phyloP scores from a whole-genome alignment of 257 asterid species.

The Primulina tabacum region DNA sequence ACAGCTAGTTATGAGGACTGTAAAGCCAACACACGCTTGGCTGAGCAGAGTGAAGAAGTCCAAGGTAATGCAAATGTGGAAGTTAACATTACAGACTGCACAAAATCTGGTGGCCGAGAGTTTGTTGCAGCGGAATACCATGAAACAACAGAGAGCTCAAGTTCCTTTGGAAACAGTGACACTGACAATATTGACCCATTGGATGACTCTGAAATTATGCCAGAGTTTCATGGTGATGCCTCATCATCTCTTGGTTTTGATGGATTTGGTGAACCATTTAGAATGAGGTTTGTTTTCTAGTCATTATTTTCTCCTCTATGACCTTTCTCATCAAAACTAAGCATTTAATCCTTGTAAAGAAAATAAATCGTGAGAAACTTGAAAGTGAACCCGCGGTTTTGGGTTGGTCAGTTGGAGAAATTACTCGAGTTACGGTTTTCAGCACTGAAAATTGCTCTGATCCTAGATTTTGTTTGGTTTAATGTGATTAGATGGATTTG shows the following conservation, averaged over 20 bases:
- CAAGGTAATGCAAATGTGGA: constrained; percentile 34
- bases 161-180: constrained; percentile 64
- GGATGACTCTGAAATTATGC: constrained; percentile 42
- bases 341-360: not conserved
- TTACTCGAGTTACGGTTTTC: not conserved
- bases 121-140: constrained; percentile 35
- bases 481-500: not conserved
- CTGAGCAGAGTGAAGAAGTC: constrained; percentile 31
- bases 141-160: constrained; percentile 64
- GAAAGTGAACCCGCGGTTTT: not conserved
- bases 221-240: constrained; percentile 40
- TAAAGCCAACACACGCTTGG: constrained; percentile 24
- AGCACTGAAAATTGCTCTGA: not conserved
- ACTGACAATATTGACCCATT: constrained; percentile 39
- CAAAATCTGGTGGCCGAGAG: constrained; percentile 35
- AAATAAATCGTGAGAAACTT: not conserved
- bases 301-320: not conserved
- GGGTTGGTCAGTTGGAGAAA: not conserved
- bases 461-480: not conserved
- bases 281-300: constrained; percentile 34
- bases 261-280: constrained; percentile 35
- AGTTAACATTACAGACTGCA: constrained; percentile 42
- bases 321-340: constrained; percentile 3
- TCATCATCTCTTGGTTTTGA: constrained; percentile 33
- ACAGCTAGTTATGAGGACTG: constrained; percentile 35